phyloP scores from a whole-genome alignment of 345 rosid genomes.

The Eucalyptus sp. region DNA sequence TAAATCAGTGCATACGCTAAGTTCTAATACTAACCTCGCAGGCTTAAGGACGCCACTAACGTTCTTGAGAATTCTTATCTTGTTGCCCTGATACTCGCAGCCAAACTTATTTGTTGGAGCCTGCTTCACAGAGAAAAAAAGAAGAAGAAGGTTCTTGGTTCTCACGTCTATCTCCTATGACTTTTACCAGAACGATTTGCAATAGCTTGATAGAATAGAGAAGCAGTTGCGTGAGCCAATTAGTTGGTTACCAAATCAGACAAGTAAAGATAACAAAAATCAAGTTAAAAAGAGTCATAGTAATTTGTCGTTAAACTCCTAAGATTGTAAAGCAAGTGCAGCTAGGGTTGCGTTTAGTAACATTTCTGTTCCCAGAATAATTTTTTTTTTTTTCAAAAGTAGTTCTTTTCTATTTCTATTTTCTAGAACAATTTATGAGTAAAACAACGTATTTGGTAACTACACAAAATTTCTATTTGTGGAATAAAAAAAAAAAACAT shows the following conservation, averaged over 20 bases:
- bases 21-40: conserved; percentile 17
- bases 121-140: not conserved
- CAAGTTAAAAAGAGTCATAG: not conserved
- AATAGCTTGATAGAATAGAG: not conserved
- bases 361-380: too few relatives aligned
- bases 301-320: not conserved
- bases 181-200: not conserved
- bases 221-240: not conserved
- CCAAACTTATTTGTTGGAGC: not conserved
- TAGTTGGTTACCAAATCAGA: too few relatives aligned
- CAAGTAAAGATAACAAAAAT: not conserved
- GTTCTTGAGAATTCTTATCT: conserved; percentile 20
- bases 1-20: not conserved
- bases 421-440: too few relatives aligned
- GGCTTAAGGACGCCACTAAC: conserved; percentile 37
- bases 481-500: too few relatives aligned
- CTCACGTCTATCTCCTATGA: not conserved
- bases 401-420: too few relatives aligned
- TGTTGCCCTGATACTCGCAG: not conserved
- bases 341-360: too few relatives aligned
- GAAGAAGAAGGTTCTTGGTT: not conserved
- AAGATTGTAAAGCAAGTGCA: too few relatives aligned
- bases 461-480: too few relatives aligned
- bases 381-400: too few relatives aligned
- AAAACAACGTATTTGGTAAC: too few relatives aligned